These are phyloP conservation scores for Lasiosphaeriaceae sp. DNA, from an alignment of 495 filamentous ascomycete species.

Conservation along the genomic window DNA sequence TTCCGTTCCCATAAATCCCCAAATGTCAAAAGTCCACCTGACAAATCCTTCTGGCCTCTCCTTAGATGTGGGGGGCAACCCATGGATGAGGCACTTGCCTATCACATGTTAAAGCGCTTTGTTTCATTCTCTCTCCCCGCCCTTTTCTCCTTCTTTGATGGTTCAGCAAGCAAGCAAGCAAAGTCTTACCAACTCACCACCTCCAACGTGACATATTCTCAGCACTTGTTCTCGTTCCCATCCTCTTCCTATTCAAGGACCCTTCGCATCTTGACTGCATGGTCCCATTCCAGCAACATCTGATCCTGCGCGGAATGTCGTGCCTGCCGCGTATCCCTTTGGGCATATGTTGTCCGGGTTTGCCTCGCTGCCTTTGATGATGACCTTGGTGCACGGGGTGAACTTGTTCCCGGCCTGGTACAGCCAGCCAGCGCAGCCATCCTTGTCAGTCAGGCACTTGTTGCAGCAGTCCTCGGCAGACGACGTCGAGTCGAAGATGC, in stretches of 20 bases:
- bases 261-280: slow-evolving; percentile 7
- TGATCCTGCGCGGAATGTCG: not conserved
- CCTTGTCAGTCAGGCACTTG: slow-evolving; percentile 1
- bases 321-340: slow-evolving; percentile 8
- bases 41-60: too few relatives aligned
- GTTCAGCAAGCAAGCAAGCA: too few relatives aligned
- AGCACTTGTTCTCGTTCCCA: not conserved
- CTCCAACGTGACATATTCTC: not conserved
- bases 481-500: slow-evolving; percentile 5
- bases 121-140: too few relatives aligned
- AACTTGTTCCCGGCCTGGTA: slow-evolving; percentile 5
- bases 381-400: slow-evolving; percentile 23
- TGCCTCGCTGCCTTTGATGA: not conserved
- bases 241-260: not conserved
- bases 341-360: slow-evolving; percentile 13
- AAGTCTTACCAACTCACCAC: too few relatives aligned
- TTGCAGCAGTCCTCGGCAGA: slow-evolving; percentile 20
- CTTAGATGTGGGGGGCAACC: too few relatives aligned
- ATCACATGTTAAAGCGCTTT: too few relatives aligned
- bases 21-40: not conserved
- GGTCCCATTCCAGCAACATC: slow-evolving; percentile 15
- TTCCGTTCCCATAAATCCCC: not conserved
- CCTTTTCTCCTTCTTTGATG: too few relatives aligned
- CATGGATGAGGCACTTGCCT: too few relatives aligned
- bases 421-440: slow-evolving; percentile 25